Evolutionary conservation across 2,329 filamentous ascomycete genomes (phyloP).

Genomic region (Alternaria burnsii): DNA sequence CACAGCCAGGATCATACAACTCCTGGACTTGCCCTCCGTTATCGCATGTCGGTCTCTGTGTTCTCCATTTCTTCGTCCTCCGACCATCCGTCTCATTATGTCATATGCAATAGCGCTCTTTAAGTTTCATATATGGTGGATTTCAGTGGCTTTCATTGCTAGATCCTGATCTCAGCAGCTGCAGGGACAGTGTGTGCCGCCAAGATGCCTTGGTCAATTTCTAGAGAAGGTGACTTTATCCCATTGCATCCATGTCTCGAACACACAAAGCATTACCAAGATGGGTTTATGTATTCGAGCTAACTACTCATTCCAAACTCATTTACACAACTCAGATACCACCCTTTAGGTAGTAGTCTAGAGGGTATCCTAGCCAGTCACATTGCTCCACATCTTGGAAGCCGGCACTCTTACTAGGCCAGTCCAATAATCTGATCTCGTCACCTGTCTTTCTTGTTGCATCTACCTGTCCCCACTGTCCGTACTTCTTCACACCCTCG

Average conservation of each 20-base stretch:
- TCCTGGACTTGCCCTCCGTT: too few relatives aligned
- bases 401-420: constrained; percentile 53
- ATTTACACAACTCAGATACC: constrained; percentile 17
- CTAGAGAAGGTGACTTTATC: too few relatives aligned
- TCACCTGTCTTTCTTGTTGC: constrained; percentile 43
- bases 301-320: not conserved
- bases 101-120: not conserved
- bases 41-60: not conserved
- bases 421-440: constrained; percentile 56
- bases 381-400: constrained; percentile 65
- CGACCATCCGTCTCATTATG: not conserved
- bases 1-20: not conserved
- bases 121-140: not conserved
- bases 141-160: not conserved
- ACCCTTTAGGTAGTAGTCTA: constrained; percentile 46
- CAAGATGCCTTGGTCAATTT: too few relatives aligned
- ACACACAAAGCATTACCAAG: not conserved
- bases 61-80: not conserved
- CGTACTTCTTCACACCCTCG: constrained; percentile 52
- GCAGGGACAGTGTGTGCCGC: not conserved
- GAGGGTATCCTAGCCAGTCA: constrained; percentile 44
- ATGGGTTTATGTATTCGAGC: not conserved
- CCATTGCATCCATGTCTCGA: too few relatives aligned
- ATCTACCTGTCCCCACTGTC: constrained; percentile 44
- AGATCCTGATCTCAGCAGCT: not conserved